A percentile compares a stretch with the other conserved stretches of the same genome.
Conservation (phyloP, 2,329 filamentous ascomycete genomes). For the Hypoxylon sp. region DNA sequence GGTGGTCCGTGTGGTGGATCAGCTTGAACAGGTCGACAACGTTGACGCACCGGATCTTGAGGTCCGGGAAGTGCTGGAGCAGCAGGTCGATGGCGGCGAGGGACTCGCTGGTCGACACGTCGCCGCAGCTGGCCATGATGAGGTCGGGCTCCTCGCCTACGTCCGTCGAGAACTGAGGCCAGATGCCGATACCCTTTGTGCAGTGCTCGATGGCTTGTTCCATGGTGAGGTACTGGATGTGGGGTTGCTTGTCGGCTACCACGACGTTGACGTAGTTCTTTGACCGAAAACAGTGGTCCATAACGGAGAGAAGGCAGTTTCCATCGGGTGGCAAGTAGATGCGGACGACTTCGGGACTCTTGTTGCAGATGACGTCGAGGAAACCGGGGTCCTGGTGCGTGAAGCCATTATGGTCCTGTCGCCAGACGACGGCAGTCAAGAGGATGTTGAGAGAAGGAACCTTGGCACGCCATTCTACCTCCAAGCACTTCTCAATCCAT, state of each 20-base stretch:
- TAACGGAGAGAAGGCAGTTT: conserved; percentile 80
- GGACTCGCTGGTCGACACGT: conserved; percentile 79
- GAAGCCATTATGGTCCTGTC: conserved; percentile 87
- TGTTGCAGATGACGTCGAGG: conserved; percentile 82
- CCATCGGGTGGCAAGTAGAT: conserved; percentile 85
- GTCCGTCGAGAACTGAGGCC: conserved; percentile 81
- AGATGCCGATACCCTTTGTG: conserved; percentile 82
- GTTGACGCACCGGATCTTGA: conserved; percentile 84
- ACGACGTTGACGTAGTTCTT: conserved; percentile 85
- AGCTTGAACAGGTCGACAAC: conserved; percentile 85
- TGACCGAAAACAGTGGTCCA: conserved; percentile 79
- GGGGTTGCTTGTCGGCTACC: conserved; percentile 83
- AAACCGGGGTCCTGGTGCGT: conserved; percentile 85
- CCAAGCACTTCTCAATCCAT: conserved; percentile 85
- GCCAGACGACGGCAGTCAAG: conserved; percentile 81
- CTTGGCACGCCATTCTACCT: conserved; percentile 80
- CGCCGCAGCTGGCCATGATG: conserved; percentile 81
- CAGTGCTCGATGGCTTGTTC: conserved; percentile 79
- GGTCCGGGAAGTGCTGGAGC: conserved; percentile 74
- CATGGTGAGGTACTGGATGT: conserved; percentile 80
- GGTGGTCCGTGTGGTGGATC: conserved; percentile 75
- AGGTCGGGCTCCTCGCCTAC: conserved; percentile 75
- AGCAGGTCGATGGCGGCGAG: conserved; percentile 80
- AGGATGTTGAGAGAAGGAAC: conserved; percentile 83
- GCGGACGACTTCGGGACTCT: conserved; percentile 81